These are phyloP conservation scores for Eutrema yunnanense DNA, from an alignment of 345 rosid genomes.

Conservation along the genomic window DNA sequence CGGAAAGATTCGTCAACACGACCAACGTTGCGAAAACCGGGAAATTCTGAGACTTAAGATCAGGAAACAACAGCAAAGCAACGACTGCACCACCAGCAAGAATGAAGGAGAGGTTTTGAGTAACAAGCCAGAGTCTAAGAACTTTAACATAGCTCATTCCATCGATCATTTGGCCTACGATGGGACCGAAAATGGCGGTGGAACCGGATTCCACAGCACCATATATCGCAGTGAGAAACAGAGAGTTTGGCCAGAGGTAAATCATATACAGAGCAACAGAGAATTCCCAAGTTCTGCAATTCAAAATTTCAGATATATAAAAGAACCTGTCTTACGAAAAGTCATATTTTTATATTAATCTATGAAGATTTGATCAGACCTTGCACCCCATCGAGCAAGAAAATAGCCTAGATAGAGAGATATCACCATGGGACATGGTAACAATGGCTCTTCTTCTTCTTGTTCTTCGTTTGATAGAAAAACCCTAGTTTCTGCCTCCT, in stretches of 20 bases:
- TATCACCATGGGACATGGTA: conserved; percentile 30
- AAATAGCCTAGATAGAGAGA: conserved; percentile 58
- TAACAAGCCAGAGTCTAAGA: conserved; percentile 61
- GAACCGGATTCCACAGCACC: conserved; percentile 77
- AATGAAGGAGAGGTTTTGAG: conserved; percentile 74
- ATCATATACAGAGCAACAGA: conserved; percentile 88
- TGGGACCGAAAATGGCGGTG: conserved; percentile 58
- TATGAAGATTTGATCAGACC: conserved; percentile 34
- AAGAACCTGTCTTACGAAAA: neutral
- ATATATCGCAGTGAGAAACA: conserved; percentile 70
- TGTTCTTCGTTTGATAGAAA: neutral
- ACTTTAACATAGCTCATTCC: conserved; percentile 53
- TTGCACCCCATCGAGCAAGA: conserved; percentile 90
- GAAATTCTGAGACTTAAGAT: conserved; percentile 41
- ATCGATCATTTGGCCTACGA: conserved; percentile 64
- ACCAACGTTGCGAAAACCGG: conserved; percentile 39
- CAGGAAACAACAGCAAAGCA: conserved; percentile 41
- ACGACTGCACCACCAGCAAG: conserved; percentile 66
- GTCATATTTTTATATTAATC: neutral
- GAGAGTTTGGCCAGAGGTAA: conserved; percentile 78
- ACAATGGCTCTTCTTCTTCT: neutral
- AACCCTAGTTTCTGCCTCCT: conserved; percentile 15
- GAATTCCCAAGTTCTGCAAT: conserved; percentile 92
- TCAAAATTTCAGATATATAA: neutral
- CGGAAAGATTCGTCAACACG: conserved; percentile 52